Evolutionary conservation across 78 protist genomes (phyloP).

Genomic region (Dictyostelium firmibasis): DNA sequence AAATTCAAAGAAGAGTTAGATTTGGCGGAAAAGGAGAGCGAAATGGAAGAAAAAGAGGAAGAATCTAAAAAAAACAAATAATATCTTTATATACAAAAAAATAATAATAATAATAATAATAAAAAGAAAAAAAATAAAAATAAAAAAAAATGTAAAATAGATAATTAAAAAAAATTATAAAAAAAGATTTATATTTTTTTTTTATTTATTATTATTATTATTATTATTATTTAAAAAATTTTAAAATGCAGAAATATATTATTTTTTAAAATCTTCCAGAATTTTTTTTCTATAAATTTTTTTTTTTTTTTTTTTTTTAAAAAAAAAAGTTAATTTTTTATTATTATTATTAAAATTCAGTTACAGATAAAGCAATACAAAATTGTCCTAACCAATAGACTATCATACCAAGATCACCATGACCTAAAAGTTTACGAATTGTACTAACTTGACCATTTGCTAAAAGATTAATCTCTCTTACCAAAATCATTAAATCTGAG

Average conservation of each 20-base stretch:
- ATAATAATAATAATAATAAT: neutral
- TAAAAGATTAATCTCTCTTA: constrained; percentile 32
- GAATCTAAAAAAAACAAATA: neutral
- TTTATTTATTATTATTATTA: neutral
- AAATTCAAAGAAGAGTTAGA: neutral
- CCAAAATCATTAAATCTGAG: constrained; percentile 49
- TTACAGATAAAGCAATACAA: constrained; percentile 65
- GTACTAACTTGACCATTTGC: constrained; percentile 22
- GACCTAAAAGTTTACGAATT: constrained; percentile 32
- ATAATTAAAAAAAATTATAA: no score
- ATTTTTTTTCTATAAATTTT: neutral
- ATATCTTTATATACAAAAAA: neutral
- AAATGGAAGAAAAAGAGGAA: neutral
- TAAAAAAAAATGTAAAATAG: neutral
- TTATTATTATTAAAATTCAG: neutral
- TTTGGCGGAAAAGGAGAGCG: neutral
- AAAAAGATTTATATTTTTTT: no score
- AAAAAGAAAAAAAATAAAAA: no score
- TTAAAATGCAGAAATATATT: no score
- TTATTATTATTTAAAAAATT: no score
- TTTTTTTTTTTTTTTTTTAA: neutral
- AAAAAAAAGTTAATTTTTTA: no score
- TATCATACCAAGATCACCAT: constrained; percentile 70
- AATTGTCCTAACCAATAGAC: constrained; percentile 78
- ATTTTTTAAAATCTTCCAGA: no score